phyloP scores from a whole-genome alignment of 768 basidiomycete genomes.

The Chlorophyllum brunneum region DNA sequence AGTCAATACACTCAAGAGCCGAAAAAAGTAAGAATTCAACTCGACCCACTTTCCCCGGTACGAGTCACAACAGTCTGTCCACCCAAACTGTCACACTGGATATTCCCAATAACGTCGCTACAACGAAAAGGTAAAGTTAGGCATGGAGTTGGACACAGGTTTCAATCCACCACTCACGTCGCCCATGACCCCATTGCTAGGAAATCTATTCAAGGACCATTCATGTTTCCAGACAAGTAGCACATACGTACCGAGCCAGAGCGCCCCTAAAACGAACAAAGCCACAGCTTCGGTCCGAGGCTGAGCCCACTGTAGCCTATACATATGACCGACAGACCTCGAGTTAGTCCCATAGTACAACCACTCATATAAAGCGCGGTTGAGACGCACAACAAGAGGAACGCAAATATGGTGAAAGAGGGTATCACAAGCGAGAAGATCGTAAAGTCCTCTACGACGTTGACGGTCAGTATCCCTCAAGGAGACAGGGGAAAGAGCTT shows the following conservation, averaged over 20 bases:
- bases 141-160: not conserved
- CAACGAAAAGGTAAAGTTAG: not conserved
- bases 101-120: conserved; percentile 66
- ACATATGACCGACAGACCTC: not conserved
- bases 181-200: conserved; percentile 76
- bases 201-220: conserved; percentile 5
- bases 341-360: not conserved
- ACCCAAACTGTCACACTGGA: conserved; percentile 54
- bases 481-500: not conserved
- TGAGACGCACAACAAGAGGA: conserved; percentile 52
- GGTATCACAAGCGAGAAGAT: conserved; percentile 67
- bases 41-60: conserved; percentile 47
- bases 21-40: not conserved
- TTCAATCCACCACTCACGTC: conserved; percentile 38
- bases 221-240: not conserved
- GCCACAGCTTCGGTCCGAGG: conserved; percentile 57
- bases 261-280: conserved; percentile 49
- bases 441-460: conserved; percentile 56
- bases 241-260: conserved; percentile 66
- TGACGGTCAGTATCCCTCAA: not conserved
- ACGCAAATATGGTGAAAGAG: conserved; percentile 58
- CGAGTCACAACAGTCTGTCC: conserved; percentile 45
- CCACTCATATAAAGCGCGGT: not conserved
- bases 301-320: conserved; percentile 66
- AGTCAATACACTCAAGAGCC: conserved; percentile 1